Evolutionary conservation across 352 stramenopile genomes (phyloP).

Genomic region (Phytophthora cajani): DNA sequence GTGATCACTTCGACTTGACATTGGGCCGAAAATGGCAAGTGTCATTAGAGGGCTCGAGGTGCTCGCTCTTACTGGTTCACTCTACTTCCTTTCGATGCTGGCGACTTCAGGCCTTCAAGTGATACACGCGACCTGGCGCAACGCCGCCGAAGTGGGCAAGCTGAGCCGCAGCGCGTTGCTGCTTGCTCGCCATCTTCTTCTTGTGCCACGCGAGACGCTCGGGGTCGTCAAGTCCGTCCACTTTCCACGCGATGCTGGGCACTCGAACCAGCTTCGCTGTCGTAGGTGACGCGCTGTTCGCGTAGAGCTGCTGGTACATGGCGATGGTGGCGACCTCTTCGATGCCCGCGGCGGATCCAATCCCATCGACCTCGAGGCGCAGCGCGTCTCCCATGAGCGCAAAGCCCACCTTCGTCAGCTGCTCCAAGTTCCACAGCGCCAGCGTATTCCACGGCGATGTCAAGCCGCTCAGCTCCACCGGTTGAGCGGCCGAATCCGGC

Average conservation of each 20-base stretch:
- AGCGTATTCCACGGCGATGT: conserved; percentile 97
- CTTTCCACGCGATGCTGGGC: conserved; percentile 82
- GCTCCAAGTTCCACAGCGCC: conserved; percentile 92
- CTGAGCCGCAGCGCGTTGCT: conserved; percentile 82
- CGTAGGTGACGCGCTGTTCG: conserved; percentile 35
- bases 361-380: conserved; percentile 51
- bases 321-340: conserved; percentile 95
- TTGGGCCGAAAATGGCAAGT: not conserved
- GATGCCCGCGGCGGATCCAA: conserved; percentile 66
- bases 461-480: conserved; percentile 79
- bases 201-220: conserved; percentile 92
- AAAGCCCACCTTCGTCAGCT: conserved; percentile 93
- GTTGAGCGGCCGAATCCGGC: conserved; percentile 29
- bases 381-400: conserved; percentile 87
- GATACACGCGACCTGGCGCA: conserved; percentile 47
- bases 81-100: not conserved
- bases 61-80: not conserved
- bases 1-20: not conserved
- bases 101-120: conserved; percentile 40
- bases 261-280: conserved; percentile 89
- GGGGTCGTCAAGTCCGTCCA: conserved; percentile 64
- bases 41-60: not conserved
- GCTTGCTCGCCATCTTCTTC: conserved; percentile 96
- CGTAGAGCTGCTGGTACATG: conserved; percentile 89
- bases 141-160: conserved; percentile 60